These are phyloP conservation scores for Tolypocladium ophioglossoides DNA, from an alignment of 2,329 filamentous ascomycete species.

Conservation along the genomic window DNA sequence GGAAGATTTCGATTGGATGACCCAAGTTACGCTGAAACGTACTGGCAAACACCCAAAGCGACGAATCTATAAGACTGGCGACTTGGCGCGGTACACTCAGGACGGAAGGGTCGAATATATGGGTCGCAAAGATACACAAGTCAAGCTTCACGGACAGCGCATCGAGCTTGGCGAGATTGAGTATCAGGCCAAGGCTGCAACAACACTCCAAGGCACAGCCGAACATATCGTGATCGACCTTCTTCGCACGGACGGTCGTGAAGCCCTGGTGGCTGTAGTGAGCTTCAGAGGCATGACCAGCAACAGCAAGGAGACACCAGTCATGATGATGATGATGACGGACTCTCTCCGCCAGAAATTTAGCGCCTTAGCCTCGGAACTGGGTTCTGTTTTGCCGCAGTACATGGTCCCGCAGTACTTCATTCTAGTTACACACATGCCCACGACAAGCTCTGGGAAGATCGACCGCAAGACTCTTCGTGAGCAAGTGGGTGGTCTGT, in stretches of 20 bases:
- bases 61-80: conserved; percentile 12
- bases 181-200: not conserved
- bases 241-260: not conserved
- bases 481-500: not conserved
- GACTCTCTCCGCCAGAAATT: not conserved
- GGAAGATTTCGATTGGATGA: conserved; percentile 14
- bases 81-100: conserved; percentile 1
- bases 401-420: conserved; percentile 16
- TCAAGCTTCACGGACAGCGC: too few species aligned
- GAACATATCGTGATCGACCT: conserved; percentile 1
- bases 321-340: not conserved
- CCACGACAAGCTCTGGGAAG: conserved; percentile 9
- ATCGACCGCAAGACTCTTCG: conserved; percentile 3
- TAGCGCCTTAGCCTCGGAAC: not conserved
- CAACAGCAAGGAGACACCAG: not conserved
- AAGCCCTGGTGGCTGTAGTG: not conserved
- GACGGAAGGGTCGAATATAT: not conserved
- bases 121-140: too few species aligned
- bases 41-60: conserved; percentile 2
- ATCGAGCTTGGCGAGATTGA: conserved; percentile 13
- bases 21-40: not conserved
- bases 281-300: not conserved
- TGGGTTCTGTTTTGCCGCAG: not conserved
- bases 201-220: not conserved
- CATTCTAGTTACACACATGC: conserved; percentile 27